phyloP scores from a whole-genome alignment of 495 filamentous ascomycete genomes.

The Xylaria castorea region DNA sequence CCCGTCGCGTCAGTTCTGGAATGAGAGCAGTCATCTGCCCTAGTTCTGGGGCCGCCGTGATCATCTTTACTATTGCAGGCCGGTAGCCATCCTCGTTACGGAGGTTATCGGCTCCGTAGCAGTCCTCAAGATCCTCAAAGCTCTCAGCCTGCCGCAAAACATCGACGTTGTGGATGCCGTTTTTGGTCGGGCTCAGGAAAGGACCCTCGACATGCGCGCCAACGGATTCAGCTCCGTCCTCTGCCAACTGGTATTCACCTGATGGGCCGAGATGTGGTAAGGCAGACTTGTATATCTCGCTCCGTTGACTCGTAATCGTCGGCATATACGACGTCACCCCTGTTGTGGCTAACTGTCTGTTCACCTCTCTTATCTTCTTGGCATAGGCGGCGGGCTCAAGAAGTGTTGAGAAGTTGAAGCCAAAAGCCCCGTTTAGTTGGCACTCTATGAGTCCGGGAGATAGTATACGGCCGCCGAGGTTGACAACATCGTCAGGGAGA shows the following conservation, averaged over 20 bases:
- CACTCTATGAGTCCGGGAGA: conserved; percentile 85
- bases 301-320: conserved; percentile 71
- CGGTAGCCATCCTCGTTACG: conserved; percentile 35
- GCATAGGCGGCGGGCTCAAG: conserved; percentile 71
- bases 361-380: conserved; percentile 69
- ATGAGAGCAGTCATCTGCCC: conserved; percentile 68
- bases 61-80: conserved; percentile 66
- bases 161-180: conserved; percentile 74
- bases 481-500: conserved; percentile 65
- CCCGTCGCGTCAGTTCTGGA: conserved; percentile 60
- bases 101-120: conserved; percentile 74
- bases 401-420: conserved; percentile 81
- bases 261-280: conserved; percentile 77
- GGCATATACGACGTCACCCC: conserved; percentile 87
- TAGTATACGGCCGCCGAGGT: conserved; percentile 79
- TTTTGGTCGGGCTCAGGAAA: conserved; percentile 72
- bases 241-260: conserved; percentile 53
- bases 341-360: conserved; percentile 70
- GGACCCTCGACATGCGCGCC: conserved; percentile 88
- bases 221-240: conserved; percentile 77
- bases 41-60: conserved; percentile 82
- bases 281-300: conserved; percentile 75
- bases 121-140: conserved; percentile 65
- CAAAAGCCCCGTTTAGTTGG: conserved; percentile 84
- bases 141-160: conserved; percentile 64